A percentile compares a stretch with the other conserved stretches of the same genome.
Conservation (phyloP, 2,329 filamentous ascomycete species). For the Dactylellina sp. region DNA sequence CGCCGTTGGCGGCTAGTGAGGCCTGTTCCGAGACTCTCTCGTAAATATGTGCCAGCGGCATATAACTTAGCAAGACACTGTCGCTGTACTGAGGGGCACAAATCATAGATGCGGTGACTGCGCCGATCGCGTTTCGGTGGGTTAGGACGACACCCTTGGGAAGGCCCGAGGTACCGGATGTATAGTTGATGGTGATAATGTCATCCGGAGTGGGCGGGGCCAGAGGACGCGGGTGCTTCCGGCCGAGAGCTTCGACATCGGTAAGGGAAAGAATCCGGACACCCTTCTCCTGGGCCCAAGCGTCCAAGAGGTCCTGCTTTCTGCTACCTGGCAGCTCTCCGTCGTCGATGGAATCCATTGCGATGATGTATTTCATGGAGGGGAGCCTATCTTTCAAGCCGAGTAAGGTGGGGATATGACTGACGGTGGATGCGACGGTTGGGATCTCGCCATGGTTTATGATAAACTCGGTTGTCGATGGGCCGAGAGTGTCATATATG, state of each 20-base stretch:
- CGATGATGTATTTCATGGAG: slow-evolving; percentile 86
- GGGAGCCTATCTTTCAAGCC: slow-evolving; percentile 66
- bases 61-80: slow-evolving; percentile 78
- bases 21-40: slow-evolving; percentile 84
- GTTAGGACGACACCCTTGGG: slow-evolving; percentile 87
- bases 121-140: slow-evolving; percentile 83
- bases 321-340: slow-evolving; percentile 81
- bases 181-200: slow-evolving; percentile 90
- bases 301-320: slow-evolving; percentile 81
- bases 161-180: slow-evolving; percentile 83
- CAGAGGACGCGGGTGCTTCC: slow-evolving; percentile 75
- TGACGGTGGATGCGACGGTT: slow-evolving; percentile 74
- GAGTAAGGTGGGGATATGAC: slow-evolving; percentile 59
- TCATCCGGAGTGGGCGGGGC: slow-evolving; percentile 80
- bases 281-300: slow-evolving; percentile 78
- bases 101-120: slow-evolving; percentile 69
- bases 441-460: slow-evolving; percentile 86
- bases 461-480: slow-evolving; percentile 92
- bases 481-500: slow-evolving; percentile 93
- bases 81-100: slow-evolving; percentile 69
- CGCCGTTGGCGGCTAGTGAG: slow-evolving; percentile 76
- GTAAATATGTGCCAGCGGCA: slow-evolving; percentile 94
- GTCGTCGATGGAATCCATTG: slow-evolving; percentile 81
- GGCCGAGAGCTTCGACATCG: slow-evolving; percentile 85
- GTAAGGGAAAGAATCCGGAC: slow-evolving; percentile 81